phyloP scores from a whole-genome alignment of 345 rosid genomes.

The Hibiscus mutabilis region DNA sequence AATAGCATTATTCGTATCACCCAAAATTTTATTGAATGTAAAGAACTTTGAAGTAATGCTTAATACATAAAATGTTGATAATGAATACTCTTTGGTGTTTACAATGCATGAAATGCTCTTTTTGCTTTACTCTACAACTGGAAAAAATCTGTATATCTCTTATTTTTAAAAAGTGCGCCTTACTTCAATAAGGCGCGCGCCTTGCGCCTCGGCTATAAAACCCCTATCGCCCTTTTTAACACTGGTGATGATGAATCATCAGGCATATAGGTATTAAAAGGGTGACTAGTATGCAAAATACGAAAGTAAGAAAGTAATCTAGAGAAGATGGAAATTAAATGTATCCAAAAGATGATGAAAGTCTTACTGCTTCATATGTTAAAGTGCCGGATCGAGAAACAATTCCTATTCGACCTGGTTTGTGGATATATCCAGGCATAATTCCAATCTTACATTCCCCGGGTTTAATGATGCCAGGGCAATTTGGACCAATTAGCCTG shows the following conservation, averaged over 20 bases:
- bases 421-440: constrained; percentile 97
- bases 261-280: background rate
- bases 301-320: background rate
- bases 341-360: constrained; percentile 2
- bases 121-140: too few species aligned
- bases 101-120: too few species aligned
- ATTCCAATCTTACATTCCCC: constrained; percentile 80
- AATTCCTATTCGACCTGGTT: constrained; percentile 87
- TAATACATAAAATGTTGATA: too few species aligned
- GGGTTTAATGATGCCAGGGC: constrained; percentile 77
- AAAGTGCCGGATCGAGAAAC: constrained; percentile 92
- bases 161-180: too few species aligned
- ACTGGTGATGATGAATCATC: background rate
- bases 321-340: constrained; percentile 6
- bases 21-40: too few species aligned
- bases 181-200: too few species aligned
- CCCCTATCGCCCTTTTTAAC: too few species aligned
- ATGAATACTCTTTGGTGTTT: too few species aligned
- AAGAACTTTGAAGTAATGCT: too few species aligned
- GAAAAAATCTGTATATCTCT: too few species aligned
- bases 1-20: too few species aligned
- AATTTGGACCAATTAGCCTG: constrained; percentile 87
- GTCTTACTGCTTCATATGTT: constrained; percentile 95
- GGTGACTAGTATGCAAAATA: background rate
- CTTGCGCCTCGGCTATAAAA: too few species aligned